phyloP scores from a whole-genome alignment of 192 early-diverging fungal species.

The Podila horticola region DNA sequence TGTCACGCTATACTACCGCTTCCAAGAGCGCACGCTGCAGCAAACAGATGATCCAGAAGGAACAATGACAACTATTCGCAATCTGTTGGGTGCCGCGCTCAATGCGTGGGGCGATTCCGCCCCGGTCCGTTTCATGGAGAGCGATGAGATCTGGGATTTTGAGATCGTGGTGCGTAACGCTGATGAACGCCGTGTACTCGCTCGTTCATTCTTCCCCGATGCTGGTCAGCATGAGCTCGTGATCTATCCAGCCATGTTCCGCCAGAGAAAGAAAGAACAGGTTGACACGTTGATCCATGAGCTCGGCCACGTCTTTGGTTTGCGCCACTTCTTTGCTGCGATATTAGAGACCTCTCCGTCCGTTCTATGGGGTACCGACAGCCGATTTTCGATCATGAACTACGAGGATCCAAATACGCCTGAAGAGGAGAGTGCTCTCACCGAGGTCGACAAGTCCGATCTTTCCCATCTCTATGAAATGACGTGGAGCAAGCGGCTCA shows the following conservation, averaged over 20 bases:
- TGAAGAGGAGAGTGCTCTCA: no score
- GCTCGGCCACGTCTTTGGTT: conserved; percentile 11
- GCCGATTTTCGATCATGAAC: no score
- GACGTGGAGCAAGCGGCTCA: no score
- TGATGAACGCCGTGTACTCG: background rate
- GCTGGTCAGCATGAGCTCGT: background rate
- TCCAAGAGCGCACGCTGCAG: background rate
- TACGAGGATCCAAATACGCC: no score
- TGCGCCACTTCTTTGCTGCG: background rate
- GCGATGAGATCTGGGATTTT: background rate
- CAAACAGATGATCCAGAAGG: background rate
- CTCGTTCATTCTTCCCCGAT: background rate
- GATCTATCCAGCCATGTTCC: conserved; percentile 3
- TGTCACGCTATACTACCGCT: background rate
- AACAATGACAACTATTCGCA: background rate
- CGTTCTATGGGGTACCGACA: no score
- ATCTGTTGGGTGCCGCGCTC: background rate
- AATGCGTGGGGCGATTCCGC: background rate
- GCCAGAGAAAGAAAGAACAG: background rate
- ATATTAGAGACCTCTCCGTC: no score
- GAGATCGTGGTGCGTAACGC: background rate
- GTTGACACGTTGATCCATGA: background rate
- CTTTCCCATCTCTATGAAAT: no score
- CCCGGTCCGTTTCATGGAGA: background rate
- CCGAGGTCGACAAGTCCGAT: no score